These are phyloP conservation scores for Massarina eburnea DNA, from an alignment of 2,329 filamentous ascomycete species.

Conservation along the genomic window DNA sequence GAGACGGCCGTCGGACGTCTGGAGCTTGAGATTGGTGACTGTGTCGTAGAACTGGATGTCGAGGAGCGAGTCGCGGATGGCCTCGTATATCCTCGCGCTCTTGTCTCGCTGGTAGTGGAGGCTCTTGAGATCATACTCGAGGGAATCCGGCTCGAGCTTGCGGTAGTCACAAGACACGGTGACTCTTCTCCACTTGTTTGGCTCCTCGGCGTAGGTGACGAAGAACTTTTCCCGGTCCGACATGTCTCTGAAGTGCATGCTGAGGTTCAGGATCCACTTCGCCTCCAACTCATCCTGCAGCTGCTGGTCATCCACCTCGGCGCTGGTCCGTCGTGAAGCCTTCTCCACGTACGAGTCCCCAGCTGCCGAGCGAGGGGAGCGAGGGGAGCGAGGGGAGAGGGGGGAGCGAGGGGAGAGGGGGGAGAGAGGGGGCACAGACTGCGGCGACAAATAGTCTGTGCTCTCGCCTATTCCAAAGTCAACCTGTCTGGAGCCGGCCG, in stretches of 20 bases:
- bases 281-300: slow-evolving; percentile 81
- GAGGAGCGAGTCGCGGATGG: slow-evolving; percentile 85
- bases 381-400: too few species aligned
- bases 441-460: slow-evolving; percentile 27
- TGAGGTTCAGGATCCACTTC: slow-evolving; percentile 94
- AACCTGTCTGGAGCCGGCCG: slow-evolving; percentile 37
- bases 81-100: slow-evolving; percentile 88
- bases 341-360: slow-evolving; percentile 33
- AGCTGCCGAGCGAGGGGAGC: slow-evolving; percentile 26
- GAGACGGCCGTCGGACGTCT: slow-evolving; percentile 82
- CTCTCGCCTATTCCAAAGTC: slow-evolving; percentile 32
- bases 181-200: slow-evolving; percentile 79
- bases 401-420: too few species aligned
- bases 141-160: slow-evolving; percentile 72
- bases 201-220: slow-evolving; percentile 83
- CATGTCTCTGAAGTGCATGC: slow-evolving; percentile 95
- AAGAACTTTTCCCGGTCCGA: slow-evolving; percentile 97
- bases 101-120: slow-evolving; percentile 88
- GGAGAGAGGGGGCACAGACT: too few species aligned
- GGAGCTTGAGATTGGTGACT: slow-evolving; percentile 91
- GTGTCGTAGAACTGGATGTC: slow-evolving; percentile 96
- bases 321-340: slow-evolving; percentile 35
- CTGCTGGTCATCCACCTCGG: slow-evolving; percentile 57
- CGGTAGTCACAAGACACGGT: slow-evolving; percentile 95
- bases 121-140: slow-evolving; percentile 79